Conservation (phyloP, 768 basidiomycete genomes). For the Suillus occidentalis region DNA sequence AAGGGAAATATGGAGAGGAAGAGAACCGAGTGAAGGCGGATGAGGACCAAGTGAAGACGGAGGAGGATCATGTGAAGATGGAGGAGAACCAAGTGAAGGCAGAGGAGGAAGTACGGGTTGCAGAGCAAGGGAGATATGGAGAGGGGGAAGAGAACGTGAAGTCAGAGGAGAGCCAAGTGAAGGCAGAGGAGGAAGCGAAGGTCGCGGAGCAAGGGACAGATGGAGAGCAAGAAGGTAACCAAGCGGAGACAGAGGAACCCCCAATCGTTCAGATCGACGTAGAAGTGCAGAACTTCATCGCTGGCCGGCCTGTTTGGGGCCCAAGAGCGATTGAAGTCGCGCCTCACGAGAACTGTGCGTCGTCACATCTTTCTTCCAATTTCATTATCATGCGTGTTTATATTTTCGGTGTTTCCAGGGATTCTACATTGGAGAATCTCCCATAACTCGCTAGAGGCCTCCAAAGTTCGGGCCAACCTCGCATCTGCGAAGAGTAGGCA, state of each 20-base stretch:
- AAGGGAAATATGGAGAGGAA: background rate
- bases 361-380: constrained; percentile 3
- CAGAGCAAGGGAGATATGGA: background rate
- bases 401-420: constrained; percentile 43
- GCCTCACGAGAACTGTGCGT: constrained; percentile 12
- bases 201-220: background rate
- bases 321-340: constrained; percentile 34
- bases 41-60: no score
- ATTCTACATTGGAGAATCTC: constrained; percentile 56
- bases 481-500: constrained; percentile 41
- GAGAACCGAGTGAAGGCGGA: no score
- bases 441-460: constrained; percentile 33
- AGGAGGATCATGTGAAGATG: no score
- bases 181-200: constrained; percentile 5
- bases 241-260: background rate
- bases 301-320: constrained; percentile 37
- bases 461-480: constrained; percentile 38
- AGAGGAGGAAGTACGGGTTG: no score
- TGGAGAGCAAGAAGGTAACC: background rate
- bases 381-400: background rate
- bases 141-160: no score
- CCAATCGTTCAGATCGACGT: constrained; percentile 64
- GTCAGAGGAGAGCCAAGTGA: no score
- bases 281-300: constrained; percentile 44
- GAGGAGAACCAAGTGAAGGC: no score